Conservation (phyloP, 129 eudicot genomes). For the Flaveria brownii region DNA sequence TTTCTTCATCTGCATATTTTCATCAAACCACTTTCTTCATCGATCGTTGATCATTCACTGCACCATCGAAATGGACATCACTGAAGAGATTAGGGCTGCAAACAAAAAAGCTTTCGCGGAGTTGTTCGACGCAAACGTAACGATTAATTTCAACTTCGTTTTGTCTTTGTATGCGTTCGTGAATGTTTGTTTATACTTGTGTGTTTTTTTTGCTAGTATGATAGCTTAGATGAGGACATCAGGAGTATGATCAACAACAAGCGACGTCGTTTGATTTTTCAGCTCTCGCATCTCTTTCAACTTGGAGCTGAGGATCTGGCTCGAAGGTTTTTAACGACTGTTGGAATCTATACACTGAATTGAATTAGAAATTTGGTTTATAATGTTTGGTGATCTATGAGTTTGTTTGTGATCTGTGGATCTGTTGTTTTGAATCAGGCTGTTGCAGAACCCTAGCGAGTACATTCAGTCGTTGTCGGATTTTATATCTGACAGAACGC, state of each 20-base stretch:
- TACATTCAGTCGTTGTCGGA: constrained; percentile 82
- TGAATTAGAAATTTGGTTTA: neutral
- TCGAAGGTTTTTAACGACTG: constrained; percentile 55
- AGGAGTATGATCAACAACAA: constrained; percentile 64
- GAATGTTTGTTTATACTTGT: neutral
- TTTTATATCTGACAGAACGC: constrained; percentile 70
- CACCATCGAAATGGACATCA: constrained; percentile 60
- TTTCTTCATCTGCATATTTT: neutral
- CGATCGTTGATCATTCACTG: neutral
- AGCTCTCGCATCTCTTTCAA: constrained; percentile 76
- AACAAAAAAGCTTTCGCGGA: constrained; percentile 78
- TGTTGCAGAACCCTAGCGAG: constrained; percentile 74
- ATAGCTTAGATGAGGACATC: constrained; percentile 53
- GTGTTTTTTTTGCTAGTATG: constrained; percentile 25
- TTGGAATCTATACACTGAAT: neutral
- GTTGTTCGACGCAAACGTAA: constrained; percentile 72
- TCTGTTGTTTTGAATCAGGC: constrained; percentile 39
- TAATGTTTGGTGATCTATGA: neutral
- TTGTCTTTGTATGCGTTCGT: neutral
- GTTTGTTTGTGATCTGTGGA: neutral
- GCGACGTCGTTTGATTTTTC: constrained; percentile 69
- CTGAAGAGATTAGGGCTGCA: constrained; percentile 69
- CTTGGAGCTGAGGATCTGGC: constrained; percentile 60
- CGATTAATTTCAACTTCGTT: neutral
- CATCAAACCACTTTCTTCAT: neutral